Conservation (phyloP, 208 protist genomes). For the Acanthamoeba rhysodes region DNA sequence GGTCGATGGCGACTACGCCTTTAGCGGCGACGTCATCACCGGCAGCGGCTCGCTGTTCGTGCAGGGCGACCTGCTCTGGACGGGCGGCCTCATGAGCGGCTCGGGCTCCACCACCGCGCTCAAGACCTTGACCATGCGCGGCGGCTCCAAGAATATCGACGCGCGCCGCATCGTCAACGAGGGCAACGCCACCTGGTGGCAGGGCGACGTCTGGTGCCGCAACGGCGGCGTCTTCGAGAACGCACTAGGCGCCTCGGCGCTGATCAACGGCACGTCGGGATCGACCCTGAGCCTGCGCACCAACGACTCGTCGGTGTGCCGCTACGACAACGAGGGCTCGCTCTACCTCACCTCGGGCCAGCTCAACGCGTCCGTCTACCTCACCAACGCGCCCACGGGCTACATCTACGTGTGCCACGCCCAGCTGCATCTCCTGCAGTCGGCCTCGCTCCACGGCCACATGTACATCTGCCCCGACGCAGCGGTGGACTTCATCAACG, state of each 20-base stretch:
- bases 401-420: constrained; percentile 75
- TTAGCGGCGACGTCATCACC: constrained; percentile 30
- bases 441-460: constrained; percentile 6
- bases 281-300: constrained; percentile 26
- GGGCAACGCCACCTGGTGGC: constrained; percentile 49
- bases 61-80: constrained; percentile 29
- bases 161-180: constrained; percentile 16
- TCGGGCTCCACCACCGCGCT: constrained; percentile 18
- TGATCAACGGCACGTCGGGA: not conserved
- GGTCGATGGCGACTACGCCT: not conserved
- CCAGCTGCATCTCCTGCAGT: constrained; percentile 33
- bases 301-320: constrained; percentile 57
- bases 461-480: constrained; percentile 47
- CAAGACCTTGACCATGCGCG: not conserved
- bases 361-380: constrained; percentile 49
- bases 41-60: constrained; percentile 34
- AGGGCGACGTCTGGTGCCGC: constrained; percentile 31
- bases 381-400: constrained; percentile 56
- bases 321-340: constrained; percentile 42
- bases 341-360: constrained; percentile 41
- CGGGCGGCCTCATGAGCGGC: constrained; percentile 58
- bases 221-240: constrained; percentile 50
- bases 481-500: constrained; percentile 40
- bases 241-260: not conserved
- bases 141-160: constrained; percentile 67